These are phyloP conservation scores for Amoeboaphelidium protococcarum DNA, from an alignment of 371 early-diverging fungal genomes.

Conservation along the genomic window DNA sequence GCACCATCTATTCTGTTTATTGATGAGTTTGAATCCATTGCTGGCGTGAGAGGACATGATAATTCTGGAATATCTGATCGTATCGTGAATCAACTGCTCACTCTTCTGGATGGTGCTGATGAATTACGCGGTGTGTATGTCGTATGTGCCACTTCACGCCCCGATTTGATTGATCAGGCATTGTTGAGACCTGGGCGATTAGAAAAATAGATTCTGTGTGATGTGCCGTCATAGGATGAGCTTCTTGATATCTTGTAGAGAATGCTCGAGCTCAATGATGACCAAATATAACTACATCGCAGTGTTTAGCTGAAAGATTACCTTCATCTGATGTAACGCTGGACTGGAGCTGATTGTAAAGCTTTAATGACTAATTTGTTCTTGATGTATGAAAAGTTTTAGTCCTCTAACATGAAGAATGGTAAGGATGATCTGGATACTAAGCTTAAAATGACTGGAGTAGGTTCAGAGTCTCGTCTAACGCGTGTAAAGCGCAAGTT, in stretches of 20 bases:
- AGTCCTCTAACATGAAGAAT: too few relatives aligned
- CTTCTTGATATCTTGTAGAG: conserved; percentile 6
- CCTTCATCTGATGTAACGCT: too few relatives aligned
- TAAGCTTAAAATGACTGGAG: too few relatives aligned
- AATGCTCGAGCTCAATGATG: too few relatives aligned
- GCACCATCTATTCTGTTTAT: conserved; percentile 88
- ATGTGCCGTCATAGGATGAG: conserved; percentile 5
- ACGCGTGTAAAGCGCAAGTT: too few relatives aligned
- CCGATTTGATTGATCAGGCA: conserved; percentile 58
- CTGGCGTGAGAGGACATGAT: conserved; percentile 20
- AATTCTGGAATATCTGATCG: conserved; percentile 44
- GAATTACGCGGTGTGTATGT: conserved; percentile 41
- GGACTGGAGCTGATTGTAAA: too few relatives aligned
- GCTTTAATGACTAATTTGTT: too few relatives aligned
- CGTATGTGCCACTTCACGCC: conserved; percentile 49
- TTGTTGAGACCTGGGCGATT: conserved; percentile 45
- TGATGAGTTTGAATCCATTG: conserved; percentile 92
- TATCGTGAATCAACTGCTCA: conserved; percentile 38
- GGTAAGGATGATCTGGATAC: too few relatives aligned
- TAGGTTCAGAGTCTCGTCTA: too few relatives aligned
- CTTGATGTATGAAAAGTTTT: too few relatives aligned
- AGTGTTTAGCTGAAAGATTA: too few relatives aligned
- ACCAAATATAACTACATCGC: too few relatives aligned
- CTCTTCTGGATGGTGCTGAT: conserved; percentile 53
- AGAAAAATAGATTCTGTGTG: conserved; percentile 6